Percentiles rank a stretch among this genome's conserved stretches.
phyloP scores from a whole-genome alignment of 768 basidiomycete genomes.

The Boletus reticuloceps region DNA sequence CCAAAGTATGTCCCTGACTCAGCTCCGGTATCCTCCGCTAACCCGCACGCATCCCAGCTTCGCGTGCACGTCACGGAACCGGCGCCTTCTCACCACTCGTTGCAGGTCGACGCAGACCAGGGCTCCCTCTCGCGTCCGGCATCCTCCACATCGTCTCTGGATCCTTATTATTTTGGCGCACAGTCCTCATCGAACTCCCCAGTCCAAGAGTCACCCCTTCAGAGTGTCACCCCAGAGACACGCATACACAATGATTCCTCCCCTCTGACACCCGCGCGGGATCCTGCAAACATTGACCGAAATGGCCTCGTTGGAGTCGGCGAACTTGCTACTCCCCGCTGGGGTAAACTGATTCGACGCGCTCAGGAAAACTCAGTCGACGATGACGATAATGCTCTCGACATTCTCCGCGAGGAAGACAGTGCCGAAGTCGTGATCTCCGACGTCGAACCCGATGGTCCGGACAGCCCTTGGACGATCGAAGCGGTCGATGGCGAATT shows the following conservation, averaged over 20 bases:
- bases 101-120: slow-evolving; percentile 43
- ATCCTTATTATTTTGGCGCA: slow-evolving; percentile 85
- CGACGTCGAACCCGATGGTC: slow-evolving; percentile 47
- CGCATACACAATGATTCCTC: slow-evolving; percentile 48
- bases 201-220: slow-evolving; percentile 35
- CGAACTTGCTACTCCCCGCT: slow-evolving; percentile 94
- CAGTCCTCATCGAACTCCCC: slow-evolving; percentile 71
- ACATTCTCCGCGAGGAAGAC: slow-evolving; percentile 31
- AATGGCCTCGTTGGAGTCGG: slow-evolving; percentile 90
- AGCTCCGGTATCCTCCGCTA: not conserved
- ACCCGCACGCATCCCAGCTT: slow-evolving; percentile 32
- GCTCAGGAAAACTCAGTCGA: slow-evolving; percentile 35
- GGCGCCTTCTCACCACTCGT: slow-evolving; percentile 27
- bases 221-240: slow-evolving; percentile 64
- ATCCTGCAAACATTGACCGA: slow-evolving; percentile 82
- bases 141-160: slow-evolving; percentile 78
- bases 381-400: slow-evolving; percentile 39
- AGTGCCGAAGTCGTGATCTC: slow-evolving; percentile 27
- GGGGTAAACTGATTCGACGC: slow-evolving; percentile 58
- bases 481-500: slow-evolving; percentile 80
- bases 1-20: slow-evolving; percentile 9
- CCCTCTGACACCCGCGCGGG: slow-evolving; percentile 70
- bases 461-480: slow-evolving; percentile 87
- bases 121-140: slow-evolving; percentile 56
- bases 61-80: slow-evolving; percentile 49